Evolutionary conservation across 371 early-diverging fungal species (phyloP).

Genomic region (Mucor saturninus): DNA sequence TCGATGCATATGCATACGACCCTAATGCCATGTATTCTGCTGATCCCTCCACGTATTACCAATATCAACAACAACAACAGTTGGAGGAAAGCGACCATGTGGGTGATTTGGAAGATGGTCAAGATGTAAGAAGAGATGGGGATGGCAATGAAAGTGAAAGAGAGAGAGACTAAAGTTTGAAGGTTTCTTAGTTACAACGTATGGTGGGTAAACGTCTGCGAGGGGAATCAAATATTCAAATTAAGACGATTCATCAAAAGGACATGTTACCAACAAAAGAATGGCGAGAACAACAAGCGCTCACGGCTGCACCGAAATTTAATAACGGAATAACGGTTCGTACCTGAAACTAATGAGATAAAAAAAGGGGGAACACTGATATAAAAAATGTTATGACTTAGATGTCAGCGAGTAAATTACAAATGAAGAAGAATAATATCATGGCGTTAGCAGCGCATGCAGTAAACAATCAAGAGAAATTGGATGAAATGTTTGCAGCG

Average conservation of each 20-base stretch:
- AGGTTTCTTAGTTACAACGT: slow-evolving; percentile 37
- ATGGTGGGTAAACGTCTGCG: slow-evolving; percentile 49
- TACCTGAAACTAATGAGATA: background rate
- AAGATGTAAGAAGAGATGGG: slow-evolving; percentile 40
- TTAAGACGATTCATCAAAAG: slow-evolving; percentile 55
- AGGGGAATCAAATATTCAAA: slow-evolving; percentile 47
- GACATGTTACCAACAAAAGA: slow-evolving; percentile 56
- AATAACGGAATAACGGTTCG: slow-evolving; percentile 29
- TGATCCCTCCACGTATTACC: slow-evolving; percentile 54
- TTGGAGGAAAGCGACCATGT: slow-evolving; percentile 27
- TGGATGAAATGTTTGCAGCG: slow-evolving; percentile 70
- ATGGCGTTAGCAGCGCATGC: slow-evolving; percentile 81
- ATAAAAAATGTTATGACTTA: background rate
- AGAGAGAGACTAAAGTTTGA: background rate
- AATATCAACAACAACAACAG: slow-evolving; percentile 40
- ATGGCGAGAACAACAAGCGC: slow-evolving; percentile 40
- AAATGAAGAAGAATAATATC: slow-evolving; percentile 79
- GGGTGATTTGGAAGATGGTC: slow-evolving; percentile 34
- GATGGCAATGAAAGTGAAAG: background rate
- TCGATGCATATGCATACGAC: slow-evolving; percentile 43
- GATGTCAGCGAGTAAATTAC: slow-evolving; percentile 51
- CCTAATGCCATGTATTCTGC: slow-evolving; percentile 55
- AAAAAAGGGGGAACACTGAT: too few relatives aligned
- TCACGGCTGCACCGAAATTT: slow-evolving; percentile 30
- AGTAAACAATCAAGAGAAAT: slow-evolving; percentile 62